Evolutionary conservation across 768 basidiomycete genomes (phyloP).

Genomic region (Rhizopogon vulgaris): DNA sequence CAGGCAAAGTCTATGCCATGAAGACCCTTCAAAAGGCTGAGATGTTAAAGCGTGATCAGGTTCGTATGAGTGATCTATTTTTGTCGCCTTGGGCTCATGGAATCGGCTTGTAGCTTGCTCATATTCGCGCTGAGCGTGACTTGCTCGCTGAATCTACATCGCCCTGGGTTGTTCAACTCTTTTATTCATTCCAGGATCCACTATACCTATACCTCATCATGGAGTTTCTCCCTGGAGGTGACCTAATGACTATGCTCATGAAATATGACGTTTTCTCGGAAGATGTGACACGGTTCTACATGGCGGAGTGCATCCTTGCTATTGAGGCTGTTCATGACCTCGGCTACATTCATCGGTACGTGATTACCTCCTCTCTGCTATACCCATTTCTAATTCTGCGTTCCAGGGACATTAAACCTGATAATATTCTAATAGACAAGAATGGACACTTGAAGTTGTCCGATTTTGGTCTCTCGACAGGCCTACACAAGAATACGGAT

Average conservation of each 20-base stretch:
- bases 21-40: conserved; percentile 97
- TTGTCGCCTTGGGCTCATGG: conserved; percentile 1
- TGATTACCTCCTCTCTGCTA: background rate
- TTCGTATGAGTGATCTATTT: conserved; percentile 26
- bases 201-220: conserved; percentile 97
- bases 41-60: conserved; percentile 99
- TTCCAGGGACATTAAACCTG: conserved; percentile 94
- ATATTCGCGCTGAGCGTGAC: conserved; percentile 95
- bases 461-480: conserved; percentile 96
- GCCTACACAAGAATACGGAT: conserved; percentile 94
- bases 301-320: conserved; percentile 96
- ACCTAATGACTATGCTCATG: conserved; percentile 99
- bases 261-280: conserved; percentile 99
- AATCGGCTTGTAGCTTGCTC: conserved; percentile 64
- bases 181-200: conserved; percentile 97
- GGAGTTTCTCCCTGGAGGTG: conserved; percentile 89
- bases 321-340: conserved; percentile 97
- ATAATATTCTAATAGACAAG: conserved; percentile 97
- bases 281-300: conserved; percentile 97
- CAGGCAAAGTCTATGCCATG: conserved; percentile 98
- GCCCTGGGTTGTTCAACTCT: conserved; percentile 95
- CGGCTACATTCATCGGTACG: conserved; percentile 97
- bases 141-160: conserved; percentile 95
- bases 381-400: background rate
- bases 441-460: conserved; percentile 96